Base-by-base conservation (phyloP, 768 basidiomycete species). In the Pulveroboletus ravenelii region DNA sequence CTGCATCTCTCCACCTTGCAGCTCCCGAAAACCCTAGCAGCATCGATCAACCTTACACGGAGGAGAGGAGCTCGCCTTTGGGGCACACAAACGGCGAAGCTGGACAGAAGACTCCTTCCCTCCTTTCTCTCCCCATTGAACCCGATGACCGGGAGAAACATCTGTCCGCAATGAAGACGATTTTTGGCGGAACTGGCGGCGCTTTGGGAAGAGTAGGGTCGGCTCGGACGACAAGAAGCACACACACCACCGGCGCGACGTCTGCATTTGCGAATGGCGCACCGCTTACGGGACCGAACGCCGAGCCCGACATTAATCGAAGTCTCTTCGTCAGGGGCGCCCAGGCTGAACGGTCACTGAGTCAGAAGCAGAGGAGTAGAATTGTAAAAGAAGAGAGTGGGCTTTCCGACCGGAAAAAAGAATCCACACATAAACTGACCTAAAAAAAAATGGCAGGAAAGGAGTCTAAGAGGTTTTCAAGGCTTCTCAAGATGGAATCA, bases 401-500 rank as follows among this genome's bases (percentile, higher is more conserved):
- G 77, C 47, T 41, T 14, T 46, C 29, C 14, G 15, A 4, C 20
- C 32, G 31, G 14, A n/a, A 18, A 27, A 6, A 27, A 27, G 25
- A 34, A 13, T 31, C 15, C 3, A 25, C 17, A 6, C 15, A 44
- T 17, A n/a, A 1, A 7, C 43, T 51, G 29, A 58, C 25, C 17
- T 27, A 9, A 5, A 23, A 27, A 27, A 27, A 17, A 20, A 31
- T 3, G 29, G 2, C 55, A 87, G 85, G 67, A 45, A 80, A 77
- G 56, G 80, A 87, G 41, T 76, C 77, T 7, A 81, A 78, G 58
- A 74, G 71, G 35, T 69, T 90, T 32, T 78, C 82, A 7, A 89
- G 81, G 62, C 77, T 92, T 32, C 80, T 91, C 59, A 82, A 78
- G 65, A 67, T 73, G 1, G 89, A 89, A 66, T 84, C 76, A 1